phyloP scores from a whole-genome alignment of 148 eudicot genomes.

The Rhododendron simsii region DNA sequence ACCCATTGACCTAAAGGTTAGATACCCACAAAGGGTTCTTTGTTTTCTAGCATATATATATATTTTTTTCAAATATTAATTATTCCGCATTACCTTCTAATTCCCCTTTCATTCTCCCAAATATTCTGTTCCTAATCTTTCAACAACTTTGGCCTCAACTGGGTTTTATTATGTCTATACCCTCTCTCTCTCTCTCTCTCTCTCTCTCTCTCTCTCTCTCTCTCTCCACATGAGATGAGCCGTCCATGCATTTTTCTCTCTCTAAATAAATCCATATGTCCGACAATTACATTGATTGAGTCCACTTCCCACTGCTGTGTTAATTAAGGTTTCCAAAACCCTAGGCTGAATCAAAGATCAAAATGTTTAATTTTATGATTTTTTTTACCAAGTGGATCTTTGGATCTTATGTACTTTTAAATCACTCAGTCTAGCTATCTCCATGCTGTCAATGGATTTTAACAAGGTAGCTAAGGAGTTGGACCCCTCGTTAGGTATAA shows the following conservation, averaged over 20 bases:
- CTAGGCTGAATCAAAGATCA: conserved; percentile 40
- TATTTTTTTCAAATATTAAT: conserved; percentile 13
- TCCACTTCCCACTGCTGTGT: conserved; percentile 14
- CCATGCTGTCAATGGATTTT: conserved; percentile 15
- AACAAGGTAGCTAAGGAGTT: neutral
- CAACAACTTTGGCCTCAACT: conserved; percentile 46
- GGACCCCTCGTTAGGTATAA: neutral
- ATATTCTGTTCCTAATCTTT: conserved; percentile 50
- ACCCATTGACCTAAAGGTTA: conserved; percentile 28
- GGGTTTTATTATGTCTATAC: conserved; percentile 47
- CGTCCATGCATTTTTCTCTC: neutral
- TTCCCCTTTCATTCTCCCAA: conserved; percentile 54
- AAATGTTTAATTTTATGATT: neutral
- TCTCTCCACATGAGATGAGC: conserved; percentile 21
- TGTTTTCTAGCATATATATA: conserved; percentile 23
- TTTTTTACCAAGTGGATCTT: conserved; percentile 1
- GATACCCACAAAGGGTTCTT: conserved; percentile 24
- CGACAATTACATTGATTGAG: conserved; percentile 27
- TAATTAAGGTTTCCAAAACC: conserved; percentile 39
- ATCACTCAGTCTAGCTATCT: conserved; percentile 17
- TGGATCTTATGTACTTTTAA: conserved; percentile 18
- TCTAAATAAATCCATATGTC: neutral
- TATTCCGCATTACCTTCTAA: conserved; percentile 43
- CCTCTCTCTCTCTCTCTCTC: neutral
- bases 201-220: neutral